A percentile compares a stretch with the other conserved stretches of the same genome.
phyloP scores from a whole-genome alignment of 257 asterid genomes.

The Rehmannia glutinosa region DNA sequence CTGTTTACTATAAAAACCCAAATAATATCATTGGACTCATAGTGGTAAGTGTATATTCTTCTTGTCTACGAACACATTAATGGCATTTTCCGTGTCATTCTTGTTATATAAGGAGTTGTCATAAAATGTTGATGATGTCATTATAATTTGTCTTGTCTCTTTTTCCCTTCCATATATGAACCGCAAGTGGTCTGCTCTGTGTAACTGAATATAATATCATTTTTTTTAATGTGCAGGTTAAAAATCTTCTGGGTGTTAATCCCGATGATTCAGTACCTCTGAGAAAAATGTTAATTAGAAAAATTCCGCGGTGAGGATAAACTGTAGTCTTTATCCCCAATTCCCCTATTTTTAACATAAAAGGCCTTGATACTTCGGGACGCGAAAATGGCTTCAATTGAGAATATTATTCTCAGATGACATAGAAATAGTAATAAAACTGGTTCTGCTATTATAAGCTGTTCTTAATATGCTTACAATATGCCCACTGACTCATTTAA shows the following conservation, averaged over 20 bases:
- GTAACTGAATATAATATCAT: background rate
- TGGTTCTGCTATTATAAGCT: background rate
- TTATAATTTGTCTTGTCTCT: background rate
- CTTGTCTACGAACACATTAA: slow-evolving; percentile 5
- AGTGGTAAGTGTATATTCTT: slow-evolving; percentile 48
- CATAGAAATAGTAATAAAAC: background rate
- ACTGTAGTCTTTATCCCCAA: background rate
- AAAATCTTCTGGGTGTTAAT: slow-evolving; percentile 87
- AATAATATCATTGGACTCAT: slow-evolving; percentile 88
- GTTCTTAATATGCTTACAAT: background rate
- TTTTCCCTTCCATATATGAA: too few relatives aligned
- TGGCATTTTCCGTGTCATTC: too few relatives aligned
- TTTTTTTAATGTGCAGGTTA: slow-evolving; percentile 51
- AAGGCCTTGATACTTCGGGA: background rate
- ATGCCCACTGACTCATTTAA: background rate
- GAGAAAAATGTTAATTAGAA: slow-evolving; percentile 84
- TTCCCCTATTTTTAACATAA: background rate
- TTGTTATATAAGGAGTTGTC: background rate
- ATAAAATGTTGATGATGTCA: background rate
- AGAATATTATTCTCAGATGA: background rate
- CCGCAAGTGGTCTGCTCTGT: too few relatives aligned
- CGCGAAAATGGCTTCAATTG: background rate
- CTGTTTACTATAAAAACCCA: slow-evolving; percentile 67
- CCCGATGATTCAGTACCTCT: slow-evolving; percentile 81
- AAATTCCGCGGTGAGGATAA: slow-evolving; percentile 75